Conservation (phyloP, 2,329 filamentous ascomycete species). For the Trichoderma endophyticum region DNA sequence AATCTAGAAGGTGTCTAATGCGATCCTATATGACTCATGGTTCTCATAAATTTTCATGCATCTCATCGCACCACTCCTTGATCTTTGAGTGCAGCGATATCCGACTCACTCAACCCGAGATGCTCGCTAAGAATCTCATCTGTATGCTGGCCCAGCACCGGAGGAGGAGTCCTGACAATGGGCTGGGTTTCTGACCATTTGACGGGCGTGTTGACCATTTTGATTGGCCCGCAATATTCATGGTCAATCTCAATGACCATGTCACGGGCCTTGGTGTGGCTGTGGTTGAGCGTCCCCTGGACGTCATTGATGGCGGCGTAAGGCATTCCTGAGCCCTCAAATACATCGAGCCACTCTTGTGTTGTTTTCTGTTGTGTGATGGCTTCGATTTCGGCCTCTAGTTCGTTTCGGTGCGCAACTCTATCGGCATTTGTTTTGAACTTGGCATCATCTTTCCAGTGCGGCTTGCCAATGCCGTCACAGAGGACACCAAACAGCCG, state of each 20-base stretch:
- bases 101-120: slow-evolving; percentile 55
- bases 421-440: slow-evolving; percentile 61
- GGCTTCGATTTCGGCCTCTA: slow-evolving; percentile 76
- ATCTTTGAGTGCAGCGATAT: slow-evolving; percentile 61
- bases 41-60: background rate
- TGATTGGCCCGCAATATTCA: slow-evolving; percentile 75
- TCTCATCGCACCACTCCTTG: slow-evolving; percentile 62
- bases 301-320: slow-evolving; percentile 93
- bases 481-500: slow-evolving; percentile 65
- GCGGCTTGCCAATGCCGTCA: slow-evolving; percentile 53
- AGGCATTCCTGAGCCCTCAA: slow-evolving; percentile 90
- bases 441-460: slow-evolving; percentile 58
- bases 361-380: slow-evolving; percentile 77
- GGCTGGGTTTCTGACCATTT: slow-evolving; percentile 87
- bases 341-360: slow-evolving; percentile 77
- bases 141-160: slow-evolving; percentile 83
- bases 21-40: background rate
- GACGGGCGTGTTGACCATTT: slow-evolving; percentile 88
- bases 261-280: slow-evolving; percentile 76
- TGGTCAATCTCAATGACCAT: slow-evolving; percentile 93
- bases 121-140: slow-evolving; percentile 67
- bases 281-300: slow-evolving; percentile 75
- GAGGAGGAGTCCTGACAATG: slow-evolving; percentile 72
- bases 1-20: background rate
- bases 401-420: slow-evolving; percentile 67